Percentiles rank a stretch among this genome's conserved stretches.
Evolutionary conservation across 2,329 filamentous ascomycete species (phyloP).

Genomic region (Dothideomycetidae sp.): DNA sequence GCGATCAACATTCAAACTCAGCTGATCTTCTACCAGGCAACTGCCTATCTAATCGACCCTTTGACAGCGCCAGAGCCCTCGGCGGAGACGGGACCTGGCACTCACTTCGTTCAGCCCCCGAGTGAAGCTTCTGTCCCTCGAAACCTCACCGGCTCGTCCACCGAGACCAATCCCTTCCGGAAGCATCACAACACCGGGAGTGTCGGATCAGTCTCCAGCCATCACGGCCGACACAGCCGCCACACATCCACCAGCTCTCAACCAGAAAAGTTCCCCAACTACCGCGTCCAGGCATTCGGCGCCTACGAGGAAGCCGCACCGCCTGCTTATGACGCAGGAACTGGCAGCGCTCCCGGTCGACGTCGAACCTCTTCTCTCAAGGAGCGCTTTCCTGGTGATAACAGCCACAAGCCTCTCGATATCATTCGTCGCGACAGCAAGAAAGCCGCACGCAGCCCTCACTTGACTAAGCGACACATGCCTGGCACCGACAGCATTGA

Average conservation of each 20-base stretch:
- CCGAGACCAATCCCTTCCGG: slow-evolving; percentile 32
- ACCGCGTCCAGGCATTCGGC: slow-evolving; percentile 31
- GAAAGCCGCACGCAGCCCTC: slow-evolving; percentile 50
- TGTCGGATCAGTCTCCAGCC: slow-evolving; percentile 7
- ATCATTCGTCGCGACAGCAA: slow-evolving; percentile 49
- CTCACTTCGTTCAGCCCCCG: slow-evolving; percentile 31
- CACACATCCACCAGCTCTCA: slow-evolving; percentile 35
- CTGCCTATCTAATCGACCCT: slow-evolving; percentile 54
- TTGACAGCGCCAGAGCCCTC: slow-evolving; percentile 53
- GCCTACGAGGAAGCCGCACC: slow-evolving; percentile 17
- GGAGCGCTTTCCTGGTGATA: slow-evolving; percentile 49
- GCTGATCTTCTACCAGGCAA: slow-evolving; percentile 36
- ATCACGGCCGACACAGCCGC: slow-evolving; percentile 16
- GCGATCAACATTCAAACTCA: slow-evolving; percentile 6
- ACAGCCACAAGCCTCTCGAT: slow-evolving; percentile 52
- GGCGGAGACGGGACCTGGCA: slow-evolving; percentile 51
- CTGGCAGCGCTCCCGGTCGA: slow-evolving; percentile 15
- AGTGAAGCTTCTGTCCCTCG: background rate
- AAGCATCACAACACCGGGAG: slow-evolving; percentile 7
- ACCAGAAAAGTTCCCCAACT: slow-evolving; percentile 32
- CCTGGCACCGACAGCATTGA: slow-evolving; percentile 68
- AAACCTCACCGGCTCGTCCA: slow-evolving; percentile 21
- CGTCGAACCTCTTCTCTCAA: slow-evolving; percentile 40
- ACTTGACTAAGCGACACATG: slow-evolving; percentile 51
- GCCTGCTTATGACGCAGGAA: slow-evolving; percentile 18